Percentiles rank a stretch among this genome's conserved stretches.
These are phyloP conservation scores for Aspergillus cristatus DNA, from an alignment of 495 filamentous ascomycete species.

Conservation along the genomic window DNA sequence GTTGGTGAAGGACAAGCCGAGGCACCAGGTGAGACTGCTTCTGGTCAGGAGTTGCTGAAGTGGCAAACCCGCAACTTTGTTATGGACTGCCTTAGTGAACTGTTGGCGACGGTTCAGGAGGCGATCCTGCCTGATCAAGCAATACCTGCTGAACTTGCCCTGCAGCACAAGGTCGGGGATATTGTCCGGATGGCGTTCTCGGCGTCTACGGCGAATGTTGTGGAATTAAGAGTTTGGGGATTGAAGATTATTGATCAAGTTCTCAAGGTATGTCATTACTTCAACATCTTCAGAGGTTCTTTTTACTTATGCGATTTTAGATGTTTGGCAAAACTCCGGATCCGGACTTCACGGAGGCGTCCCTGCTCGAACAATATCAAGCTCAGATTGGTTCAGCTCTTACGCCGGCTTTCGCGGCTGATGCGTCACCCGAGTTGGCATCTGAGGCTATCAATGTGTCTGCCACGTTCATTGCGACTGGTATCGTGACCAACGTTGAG, in stretches of 20 bases:
- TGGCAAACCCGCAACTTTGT: slow-evolving; percentile 97
- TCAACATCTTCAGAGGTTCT: not conserved
- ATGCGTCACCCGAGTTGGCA: slow-evolving; percentile 92
- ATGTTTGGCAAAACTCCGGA: slow-evolving; percentile 96
- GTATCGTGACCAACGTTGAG: slow-evolving; percentile 95
- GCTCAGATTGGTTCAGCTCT: slow-evolving; percentile 95
- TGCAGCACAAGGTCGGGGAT: slow-evolving; percentile 81
- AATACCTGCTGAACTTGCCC: slow-evolving; percentile 58
- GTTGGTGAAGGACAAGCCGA: slow-evolving; percentile 55
- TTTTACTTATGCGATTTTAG: slow-evolving; percentile 22
- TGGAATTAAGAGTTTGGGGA: slow-evolving; percentile 80
- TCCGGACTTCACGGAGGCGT: slow-evolving; percentile 91
- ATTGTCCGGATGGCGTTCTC: slow-evolving; percentile 97
- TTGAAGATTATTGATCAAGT: slow-evolving; percentile 89
- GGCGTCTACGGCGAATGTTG: slow-evolving; percentile 86
- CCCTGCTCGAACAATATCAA: slow-evolving; percentile 94
- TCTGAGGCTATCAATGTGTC: slow-evolving; percentile 97
- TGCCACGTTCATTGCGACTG: slow-evolving; percentile 89
- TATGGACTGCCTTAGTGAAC: slow-evolving; percentile 81
- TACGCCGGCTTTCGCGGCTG: slow-evolving; percentile 89
- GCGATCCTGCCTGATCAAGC: slow-evolving; percentile 60
- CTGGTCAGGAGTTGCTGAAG: slow-evolving; percentile 77
- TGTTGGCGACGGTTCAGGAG: slow-evolving; percentile 65
- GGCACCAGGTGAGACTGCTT: slow-evolving; percentile 44
- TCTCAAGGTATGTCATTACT: slow-evolving; percentile 47